Evolutionary conservation across 495 filamentous ascomycete genomes (phyloP).

Genomic region (Penicillium cosmopolitanum): DNA sequence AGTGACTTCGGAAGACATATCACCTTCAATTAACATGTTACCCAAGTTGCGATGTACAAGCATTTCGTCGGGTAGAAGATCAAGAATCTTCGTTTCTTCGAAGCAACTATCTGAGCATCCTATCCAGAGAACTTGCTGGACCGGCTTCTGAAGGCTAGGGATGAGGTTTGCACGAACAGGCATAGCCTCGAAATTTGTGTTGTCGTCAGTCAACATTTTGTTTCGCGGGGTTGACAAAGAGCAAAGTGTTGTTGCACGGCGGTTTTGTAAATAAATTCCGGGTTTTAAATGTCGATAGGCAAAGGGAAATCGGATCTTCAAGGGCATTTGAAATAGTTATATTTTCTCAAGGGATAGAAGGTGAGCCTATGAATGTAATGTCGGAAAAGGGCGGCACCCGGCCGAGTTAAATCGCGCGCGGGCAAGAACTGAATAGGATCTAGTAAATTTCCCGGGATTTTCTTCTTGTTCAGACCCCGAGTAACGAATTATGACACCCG

Average conservation of each 20-base stretch:
- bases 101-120: slow-evolving; percentile 46
- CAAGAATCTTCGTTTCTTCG: slow-evolving; percentile 37
- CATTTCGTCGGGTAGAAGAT: slow-evolving; percentile 40
- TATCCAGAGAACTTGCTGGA: slow-evolving; percentile 47
- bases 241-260: background rate
- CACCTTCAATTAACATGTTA: slow-evolving; percentile 41
- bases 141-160: slow-evolving; percentile 27
- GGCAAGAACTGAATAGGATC: no score
- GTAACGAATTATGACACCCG: background rate
- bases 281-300: background rate
- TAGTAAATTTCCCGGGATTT: no score
- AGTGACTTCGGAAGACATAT: slow-evolving; percentile 36
- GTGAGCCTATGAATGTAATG: background rate
- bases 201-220: slow-evolving; percentile 1
- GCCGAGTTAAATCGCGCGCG: slow-evolving; percentile 3
- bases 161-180: slow-evolving; percentile 29
- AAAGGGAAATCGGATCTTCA: background rate
- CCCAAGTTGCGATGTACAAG: slow-evolving; percentile 47
- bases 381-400: background rate
- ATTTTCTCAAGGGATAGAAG: background rate
- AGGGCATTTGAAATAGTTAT: background rate
- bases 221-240: background rate
- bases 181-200: slow-evolving; percentile 4
- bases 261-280: background rate
- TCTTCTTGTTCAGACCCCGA: background rate